Percentiles rank a stretch among this genome's conserved stretches.
Conservation (phyloP, 2,329 filamentous ascomycete genomes). For the Sordariomycetes sp. region DNA sequence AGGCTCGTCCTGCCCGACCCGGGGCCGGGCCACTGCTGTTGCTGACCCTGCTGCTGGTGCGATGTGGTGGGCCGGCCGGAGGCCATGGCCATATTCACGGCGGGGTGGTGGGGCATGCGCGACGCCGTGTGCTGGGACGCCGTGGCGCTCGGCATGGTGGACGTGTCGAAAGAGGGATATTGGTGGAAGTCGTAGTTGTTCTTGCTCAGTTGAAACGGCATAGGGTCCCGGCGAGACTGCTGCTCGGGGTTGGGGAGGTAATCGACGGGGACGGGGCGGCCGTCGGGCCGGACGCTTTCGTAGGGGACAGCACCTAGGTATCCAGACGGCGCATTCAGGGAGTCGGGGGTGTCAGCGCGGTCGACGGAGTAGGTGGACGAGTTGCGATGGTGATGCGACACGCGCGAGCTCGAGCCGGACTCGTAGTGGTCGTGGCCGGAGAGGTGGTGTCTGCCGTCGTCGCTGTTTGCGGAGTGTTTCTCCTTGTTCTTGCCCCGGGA, state of each 20-base stretch:
- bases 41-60: constrained; percentile 27
- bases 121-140: constrained; percentile 43
- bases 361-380: constrained; percentile 66
- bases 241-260: constrained; percentile 58
- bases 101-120: constrained; percentile 44
- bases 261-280: constrained; percentile 60
- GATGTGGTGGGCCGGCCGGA: constrained; percentile 52
- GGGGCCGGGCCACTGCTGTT: constrained; percentile 64
- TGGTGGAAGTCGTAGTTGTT: constrained; percentile 73
- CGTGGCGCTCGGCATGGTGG: constrained; percentile 29
- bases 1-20: constrained; percentile 8
- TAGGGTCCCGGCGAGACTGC: constrained; percentile 56
- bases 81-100: constrained; percentile 58
- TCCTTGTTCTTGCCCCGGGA: constrained; percentile 76
- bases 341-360: constrained; percentile 50
- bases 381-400: constrained; percentile 61
- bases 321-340: constrained; percentile 64
- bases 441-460: constrained; percentile 48
- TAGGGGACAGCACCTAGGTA: constrained; percentile 85
- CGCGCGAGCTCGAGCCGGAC: constrained; percentile 51
- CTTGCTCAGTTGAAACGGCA: constrained; percentile 78
- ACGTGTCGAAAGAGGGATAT: constrained; percentile 63
- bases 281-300: constrained; percentile 56
- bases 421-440: constrained; percentile 48
- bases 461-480: constrained; percentile 42